Evolutionary conservation across 2,329 filamentous ascomycete species (phyloP).

Genomic region (Xylogone sp.): DNA sequence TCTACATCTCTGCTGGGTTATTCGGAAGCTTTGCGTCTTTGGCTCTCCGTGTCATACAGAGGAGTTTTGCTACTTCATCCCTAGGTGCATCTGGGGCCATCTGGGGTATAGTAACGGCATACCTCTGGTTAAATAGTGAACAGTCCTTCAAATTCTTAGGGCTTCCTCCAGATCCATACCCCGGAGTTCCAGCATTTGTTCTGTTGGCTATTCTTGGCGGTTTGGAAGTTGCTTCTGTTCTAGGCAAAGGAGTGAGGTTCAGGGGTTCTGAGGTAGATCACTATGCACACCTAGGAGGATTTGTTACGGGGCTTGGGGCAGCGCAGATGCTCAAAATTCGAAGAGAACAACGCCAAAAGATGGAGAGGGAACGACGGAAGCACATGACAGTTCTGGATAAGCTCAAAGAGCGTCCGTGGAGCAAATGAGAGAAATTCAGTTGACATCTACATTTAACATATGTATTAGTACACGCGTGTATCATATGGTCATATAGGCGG

Average conservation of each 20-base stretch:
- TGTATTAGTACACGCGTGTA: too few species aligned
- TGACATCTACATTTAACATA: too few species aligned
- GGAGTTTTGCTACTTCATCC: conserved; percentile 41
- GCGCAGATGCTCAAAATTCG: conserved; percentile 18
- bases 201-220: conserved; percentile 49
- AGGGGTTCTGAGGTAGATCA: conserved; percentile 30
- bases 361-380: conserved; percentile 17
- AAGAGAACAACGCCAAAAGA: conserved; percentile 14
- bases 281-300: conserved; percentile 33
- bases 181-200: conserved; percentile 50
- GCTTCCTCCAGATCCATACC: conserved; percentile 49
- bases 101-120: conserved; percentile 57
- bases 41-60: conserved; percentile 32
- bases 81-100: conserved; percentile 66
- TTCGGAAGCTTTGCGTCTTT: conserved; percentile 58
- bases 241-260: conserved; percentile 3
- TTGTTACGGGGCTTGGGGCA: conserved; percentile 24
- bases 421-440: not conserved
- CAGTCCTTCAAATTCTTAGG: conserved; percentile 56
- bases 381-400: conserved; percentile 15
- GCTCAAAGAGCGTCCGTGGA: conserved; percentile 11
- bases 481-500: too few species aligned
- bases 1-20: conserved; percentile 58
- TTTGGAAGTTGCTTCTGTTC: conserved; percentile 45
- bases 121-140: conserved; percentile 54